phyloP scores from a whole-genome alignment of 2,329 filamentous ascomycete species.

The Colletotrichum nymphaeae region DNA sequence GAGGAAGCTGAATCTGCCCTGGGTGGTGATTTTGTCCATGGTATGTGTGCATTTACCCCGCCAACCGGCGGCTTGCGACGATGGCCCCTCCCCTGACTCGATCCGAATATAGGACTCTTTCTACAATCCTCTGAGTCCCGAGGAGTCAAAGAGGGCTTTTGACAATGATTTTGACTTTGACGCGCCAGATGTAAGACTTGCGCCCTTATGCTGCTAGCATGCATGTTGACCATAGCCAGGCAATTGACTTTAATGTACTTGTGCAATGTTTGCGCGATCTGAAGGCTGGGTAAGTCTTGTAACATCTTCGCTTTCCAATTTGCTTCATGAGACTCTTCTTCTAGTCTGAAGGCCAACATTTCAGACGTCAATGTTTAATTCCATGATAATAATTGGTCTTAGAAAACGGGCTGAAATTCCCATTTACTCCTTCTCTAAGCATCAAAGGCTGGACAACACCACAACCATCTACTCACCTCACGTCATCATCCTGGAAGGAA shows the following conservation, averaged over 20 bases:
- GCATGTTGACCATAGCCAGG: slow-evolving; percentile 51
- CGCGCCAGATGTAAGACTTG: slow-evolving; percentile 71
- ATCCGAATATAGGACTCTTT: slow-evolving; percentile 81
- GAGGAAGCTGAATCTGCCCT: slow-evolving; percentile 88
- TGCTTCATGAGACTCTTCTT: not conserved
- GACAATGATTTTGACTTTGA: slow-evolving; percentile 96
- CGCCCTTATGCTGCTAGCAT: not conserved
- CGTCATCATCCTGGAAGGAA: slow-evolving; percentile 94
- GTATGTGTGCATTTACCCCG: slow-evolving; percentile 58
- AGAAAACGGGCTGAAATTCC: slow-evolving; percentile 92
- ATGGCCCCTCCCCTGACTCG: slow-evolving; percentile 1
- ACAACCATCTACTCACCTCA: slow-evolving; percentile 96
- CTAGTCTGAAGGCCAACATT: no score
- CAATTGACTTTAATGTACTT: slow-evolving; percentile 93
- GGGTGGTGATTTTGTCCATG: slow-evolving; percentile 98
- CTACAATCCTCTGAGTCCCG: slow-evolving; percentile 88
- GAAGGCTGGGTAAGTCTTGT: slow-evolving; percentile 81
- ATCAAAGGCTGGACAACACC: slow-evolving; percentile 81
- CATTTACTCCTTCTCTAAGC: slow-evolving; percentile 94
- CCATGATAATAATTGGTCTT: slow-evolving; percentile 14
- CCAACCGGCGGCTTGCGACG: not conserved
- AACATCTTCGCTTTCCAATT: not conserved
- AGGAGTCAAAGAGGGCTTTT: slow-evolving; percentile 85
- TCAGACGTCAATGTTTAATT: not conserved
- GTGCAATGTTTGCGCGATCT: slow-evolving; percentile 84